Conservation (phyloP, 1,284 basidiomycete genomes). For the Rhodotorula glutinis region DNA sequence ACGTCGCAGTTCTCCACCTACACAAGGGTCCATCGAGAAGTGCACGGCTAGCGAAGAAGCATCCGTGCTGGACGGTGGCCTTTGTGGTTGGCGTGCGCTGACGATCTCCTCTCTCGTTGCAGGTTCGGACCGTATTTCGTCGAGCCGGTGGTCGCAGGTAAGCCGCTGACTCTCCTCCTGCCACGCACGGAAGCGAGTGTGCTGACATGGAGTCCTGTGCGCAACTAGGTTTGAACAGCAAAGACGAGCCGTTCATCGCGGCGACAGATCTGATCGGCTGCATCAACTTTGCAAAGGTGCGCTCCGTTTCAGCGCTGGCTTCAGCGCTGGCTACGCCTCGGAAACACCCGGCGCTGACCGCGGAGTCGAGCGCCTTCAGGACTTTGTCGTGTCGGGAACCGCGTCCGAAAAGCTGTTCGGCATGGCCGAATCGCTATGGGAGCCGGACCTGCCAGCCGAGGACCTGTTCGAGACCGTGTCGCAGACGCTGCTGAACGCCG, state of each 20-base stretch:
- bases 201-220: background rate
- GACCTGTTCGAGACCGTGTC: conserved; percentile 98
- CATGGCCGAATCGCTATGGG: conserved; percentile 98
- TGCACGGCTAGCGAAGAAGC: no score
- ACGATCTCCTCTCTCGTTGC: background rate
- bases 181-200: no score
- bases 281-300: conserved; percentile 75
- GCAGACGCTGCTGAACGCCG: conserved; percentile 90
- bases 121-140: conserved; percentile 92
- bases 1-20: conserved; percentile 42
- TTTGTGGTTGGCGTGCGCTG: no score
- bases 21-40: no score
- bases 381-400: conserved; percentile 95
- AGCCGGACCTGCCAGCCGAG: conserved; percentile 91
- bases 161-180: background rate
- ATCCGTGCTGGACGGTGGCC: no score
- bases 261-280: conserved; percentile 96
- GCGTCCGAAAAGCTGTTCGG: conserved; percentile 92
- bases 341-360: background rate
- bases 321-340: no score
- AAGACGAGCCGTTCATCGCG: conserved; percentile 88
- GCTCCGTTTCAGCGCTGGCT: conserved; percentile 32
- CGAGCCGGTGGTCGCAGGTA: conserved; percentile 92
- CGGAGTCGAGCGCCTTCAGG: conserved; percentile 49
- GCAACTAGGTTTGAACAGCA: conserved; percentile 56